phyloP scores from a whole-genome alignment of 2,329 filamentous ascomycete species.

The Davidsoniella virescens region DNA sequence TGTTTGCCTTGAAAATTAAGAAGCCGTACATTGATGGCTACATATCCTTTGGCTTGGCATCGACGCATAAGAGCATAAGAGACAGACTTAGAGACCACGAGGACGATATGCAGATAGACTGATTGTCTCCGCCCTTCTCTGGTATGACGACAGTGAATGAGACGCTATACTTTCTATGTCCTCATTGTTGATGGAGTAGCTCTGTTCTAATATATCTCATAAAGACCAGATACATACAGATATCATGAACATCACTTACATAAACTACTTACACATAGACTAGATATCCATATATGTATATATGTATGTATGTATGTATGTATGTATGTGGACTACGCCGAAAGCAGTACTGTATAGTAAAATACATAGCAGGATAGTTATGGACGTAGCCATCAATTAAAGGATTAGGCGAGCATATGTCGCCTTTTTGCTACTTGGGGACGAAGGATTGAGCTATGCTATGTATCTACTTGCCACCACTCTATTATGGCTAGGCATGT shows the following conservation, averaged over 20 bases:
- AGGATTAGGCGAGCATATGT: slow-evolving; percentile 4
- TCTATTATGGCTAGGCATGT: background rate
- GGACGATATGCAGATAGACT: background rate
- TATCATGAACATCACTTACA: too few relatives aligned
- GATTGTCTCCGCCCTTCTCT: too few relatives aligned
- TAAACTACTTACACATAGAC: too few relatives aligned
- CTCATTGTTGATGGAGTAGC: background rate
- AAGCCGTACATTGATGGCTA: too few relatives aligned
- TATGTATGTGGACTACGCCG: too few relatives aligned
- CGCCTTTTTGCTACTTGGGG: background rate
- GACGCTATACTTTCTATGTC: background rate
- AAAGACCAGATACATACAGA: background rate
- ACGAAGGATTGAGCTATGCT: background rate
- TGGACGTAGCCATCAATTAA: background rate
- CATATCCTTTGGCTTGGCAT: background rate
- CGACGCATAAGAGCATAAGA: background rate
- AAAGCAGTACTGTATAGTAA: too few relatives aligned
- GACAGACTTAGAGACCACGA: background rate
- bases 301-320: too few relatives aligned
- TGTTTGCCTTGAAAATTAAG: too few relatives aligned
- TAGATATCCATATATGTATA: too few relatives aligned
- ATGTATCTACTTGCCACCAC: too few relatives aligned
- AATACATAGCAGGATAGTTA: background rate
- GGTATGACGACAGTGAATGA: too few relatives aligned
- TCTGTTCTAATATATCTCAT: background rate